Conservation (phyloP, 1,284 basidiomycete genomes). For the Papiliotrema flavescens region DNA sequence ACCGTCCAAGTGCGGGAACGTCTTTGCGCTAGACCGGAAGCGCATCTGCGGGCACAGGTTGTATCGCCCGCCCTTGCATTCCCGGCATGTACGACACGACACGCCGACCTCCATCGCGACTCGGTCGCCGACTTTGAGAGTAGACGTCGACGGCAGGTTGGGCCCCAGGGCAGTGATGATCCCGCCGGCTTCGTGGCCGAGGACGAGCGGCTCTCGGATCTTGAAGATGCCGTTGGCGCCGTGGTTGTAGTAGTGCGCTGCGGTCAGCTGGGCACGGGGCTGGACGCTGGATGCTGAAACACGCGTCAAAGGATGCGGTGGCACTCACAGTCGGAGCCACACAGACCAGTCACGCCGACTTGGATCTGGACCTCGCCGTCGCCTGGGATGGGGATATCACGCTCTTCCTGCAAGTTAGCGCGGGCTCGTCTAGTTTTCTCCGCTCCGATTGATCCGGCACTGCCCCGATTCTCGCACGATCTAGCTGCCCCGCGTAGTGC, state of each 20-base stretch:
- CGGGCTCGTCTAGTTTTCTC: too few relatives aligned
- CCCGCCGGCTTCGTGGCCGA: slow-evolving; percentile 89
- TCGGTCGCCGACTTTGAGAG: slow-evolving; percentile 72
- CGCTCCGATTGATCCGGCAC: too few relatives aligned
- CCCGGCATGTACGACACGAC: slow-evolving; percentile 64
- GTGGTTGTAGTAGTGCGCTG: slow-evolving; percentile 85
- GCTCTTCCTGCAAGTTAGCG: slow-evolving; percentile 43
- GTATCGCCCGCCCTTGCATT: slow-evolving; percentile 68
- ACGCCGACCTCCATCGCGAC: slow-evolving; percentile 93
- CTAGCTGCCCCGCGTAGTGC: too few relatives aligned
- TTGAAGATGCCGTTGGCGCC: slow-evolving; percentile 89
- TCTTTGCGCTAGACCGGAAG: slow-evolving; percentile 85
- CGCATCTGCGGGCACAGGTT: slow-evolving; percentile 85
- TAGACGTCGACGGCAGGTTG: slow-evolving; percentile 22
- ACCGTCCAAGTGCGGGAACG: slow-evolving; percentile 88
- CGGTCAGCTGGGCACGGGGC: not conserved
- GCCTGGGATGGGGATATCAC: slow-evolving; percentile 43
- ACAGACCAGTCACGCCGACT: slow-evolving; percentile 79
- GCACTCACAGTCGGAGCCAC: slow-evolving; percentile 82
- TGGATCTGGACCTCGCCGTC: slow-evolving; percentile 46
- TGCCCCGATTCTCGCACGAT: too few relatives aligned
- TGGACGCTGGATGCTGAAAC: too few relatives aligned
- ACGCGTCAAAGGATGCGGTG: too few relatives aligned
- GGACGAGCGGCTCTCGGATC: slow-evolving; percentile 73
- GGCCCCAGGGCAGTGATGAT: slow-evolving; percentile 49